Evolutionary conservation across 805 yeast species (phyloP).

Genomic region (Hanseniaspora valbyensis): DNA sequence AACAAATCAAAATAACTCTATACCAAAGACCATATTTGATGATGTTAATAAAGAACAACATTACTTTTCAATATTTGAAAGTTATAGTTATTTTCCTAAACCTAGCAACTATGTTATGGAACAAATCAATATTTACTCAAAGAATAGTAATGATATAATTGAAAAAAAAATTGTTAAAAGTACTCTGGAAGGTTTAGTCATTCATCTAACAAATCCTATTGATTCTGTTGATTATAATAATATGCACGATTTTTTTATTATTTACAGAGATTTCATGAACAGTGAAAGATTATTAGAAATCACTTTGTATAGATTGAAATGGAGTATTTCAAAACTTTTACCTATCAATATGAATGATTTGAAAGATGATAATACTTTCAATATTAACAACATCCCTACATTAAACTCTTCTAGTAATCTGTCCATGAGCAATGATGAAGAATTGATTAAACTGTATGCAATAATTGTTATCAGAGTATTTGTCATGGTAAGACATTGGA

Average conservation of each 20-base stretch:
- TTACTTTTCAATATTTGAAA: constrained; percentile 12
- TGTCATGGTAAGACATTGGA: constrained; percentile 81
- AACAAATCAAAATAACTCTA: not conserved
- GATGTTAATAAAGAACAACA: constrained; percentile 8
- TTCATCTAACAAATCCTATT: constrained; percentile 57
- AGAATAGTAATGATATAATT: constrained; percentile 17
- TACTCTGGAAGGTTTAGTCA: constrained; percentile 34
- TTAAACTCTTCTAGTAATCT: constrained; percentile 9
- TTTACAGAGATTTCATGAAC: constrained; percentile 61
- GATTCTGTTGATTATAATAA: constrained; percentile 62
- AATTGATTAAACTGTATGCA: constrained; percentile 42
- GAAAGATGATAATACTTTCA: not conserved
- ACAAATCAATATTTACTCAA: constrained; percentile 18
- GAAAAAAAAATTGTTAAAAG: constrained; percentile 20
- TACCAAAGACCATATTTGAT: not conserved
- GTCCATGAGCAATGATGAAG: constrained; percentile 18
- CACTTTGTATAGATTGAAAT: constrained; percentile 52
- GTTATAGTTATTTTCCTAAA: constrained; percentile 25
- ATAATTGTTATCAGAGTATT: constrained; percentile 68
- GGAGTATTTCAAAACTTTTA: constrained; percentile 38
- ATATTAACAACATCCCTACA: not conserved
- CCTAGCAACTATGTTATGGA: constrained; percentile 25
- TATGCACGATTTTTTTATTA: constrained; percentile 74
- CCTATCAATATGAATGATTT: constrained; percentile 11
- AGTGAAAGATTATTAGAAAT: constrained; percentile 49